These are phyloP conservation scores for Biscogniauxia marginata DNA, from an alignment of 2,329 filamentous ascomycete genomes.

Conservation along the genomic window DNA sequence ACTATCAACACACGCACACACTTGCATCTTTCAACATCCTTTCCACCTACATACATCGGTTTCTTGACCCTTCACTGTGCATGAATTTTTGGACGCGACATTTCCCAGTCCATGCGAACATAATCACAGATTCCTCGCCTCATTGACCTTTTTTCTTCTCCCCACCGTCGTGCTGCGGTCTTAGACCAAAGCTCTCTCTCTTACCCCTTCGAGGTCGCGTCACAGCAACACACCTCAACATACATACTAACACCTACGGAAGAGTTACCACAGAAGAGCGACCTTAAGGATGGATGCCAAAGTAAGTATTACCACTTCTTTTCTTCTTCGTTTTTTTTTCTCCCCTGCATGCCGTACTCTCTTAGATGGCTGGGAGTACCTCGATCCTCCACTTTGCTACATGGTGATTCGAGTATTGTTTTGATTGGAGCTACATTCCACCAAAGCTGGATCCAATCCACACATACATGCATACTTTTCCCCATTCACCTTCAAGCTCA, in stretches of 20 bases:
- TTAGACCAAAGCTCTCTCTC: slow-evolving; percentile 12
- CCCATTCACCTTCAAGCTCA: slow-evolving; percentile 1
- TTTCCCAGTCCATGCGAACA: slow-evolving; percentile 7
- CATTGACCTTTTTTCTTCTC: slow-evolving; percentile 5
- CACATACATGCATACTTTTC: neutral
- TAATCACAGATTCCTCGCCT: slow-evolving; percentile 7
- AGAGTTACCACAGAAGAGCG: neutral
- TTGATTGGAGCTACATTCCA: slow-evolving; percentile 7
- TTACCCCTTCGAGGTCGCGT: slow-evolving; percentile 9
- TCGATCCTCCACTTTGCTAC: neutral
- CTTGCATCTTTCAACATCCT: neutral
- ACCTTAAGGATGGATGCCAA: slow-evolving; percentile 24
- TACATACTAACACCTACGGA: neutral
- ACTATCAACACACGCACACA: neutral
- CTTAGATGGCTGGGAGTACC: neutral
- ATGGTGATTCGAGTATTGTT: neutral
- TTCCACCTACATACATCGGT: neutral
- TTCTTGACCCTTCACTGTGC: slow-evolving; percentile 3
- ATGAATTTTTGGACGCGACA: slow-evolving; percentile 15
- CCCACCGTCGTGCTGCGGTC: slow-evolving; percentile 3
- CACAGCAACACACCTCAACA: slow-evolving; percentile 2
- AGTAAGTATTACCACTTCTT: slow-evolving; percentile 19
- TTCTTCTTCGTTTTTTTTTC: neutral
- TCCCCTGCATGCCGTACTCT: slow-evolving; percentile 3
- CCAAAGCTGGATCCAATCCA: neutral